Evolutionary conservation across 805 yeast genomes (phyloP), one percentile per base, ranked within the genome.

Genomic region (Lipomyces sp.): DNA sequence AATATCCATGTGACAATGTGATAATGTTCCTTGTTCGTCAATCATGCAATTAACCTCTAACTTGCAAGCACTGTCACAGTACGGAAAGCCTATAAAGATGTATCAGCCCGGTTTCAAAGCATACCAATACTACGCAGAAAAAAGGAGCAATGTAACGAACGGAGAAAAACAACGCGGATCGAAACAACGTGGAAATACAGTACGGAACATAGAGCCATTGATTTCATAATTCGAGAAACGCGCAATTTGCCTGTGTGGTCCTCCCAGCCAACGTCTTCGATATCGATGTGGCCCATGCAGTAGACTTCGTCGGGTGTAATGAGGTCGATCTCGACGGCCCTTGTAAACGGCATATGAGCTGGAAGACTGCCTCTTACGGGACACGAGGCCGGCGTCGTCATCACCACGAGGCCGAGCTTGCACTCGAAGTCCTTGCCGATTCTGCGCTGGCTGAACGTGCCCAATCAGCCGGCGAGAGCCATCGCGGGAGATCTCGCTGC

Each of bases 251-350:
- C 57, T 3, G 57, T 51, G 33, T 39, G 47, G 29, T 93, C 93
- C 58, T 85, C 78, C 79, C 83, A 90, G 0, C 85, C 86, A 56
- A 75, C 77, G 63, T 85, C 78, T 55, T 82, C 82, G 55, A 90
- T 83, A 4, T 86, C 83, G 49, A 77, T 82, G 53, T 87, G 83
- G 68, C 88, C 87, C 56, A 83, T 90, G 42, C 79, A 74, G 43
- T 86, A 70, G 21, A 88, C 81, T 40, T 81, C 77, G 47, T 85
- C 86, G 10, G 89, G 90, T 4, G 95, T 86, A 22, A 85, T 83
- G 53, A 91, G 73, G 41, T 88, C 95, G 76, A 90, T 77, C 68
- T 91, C 97, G 14, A 98, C 97, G 57, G 91, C 86, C 95, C 70
- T 89, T 86, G 23, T 93, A 89, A 64, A 86, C 8, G 50, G 23